These are phyloP conservation scores for Russula emetica DNA, from an alignment of 768 basidiomycete genomes.

Conservation along the genomic window DNA sequence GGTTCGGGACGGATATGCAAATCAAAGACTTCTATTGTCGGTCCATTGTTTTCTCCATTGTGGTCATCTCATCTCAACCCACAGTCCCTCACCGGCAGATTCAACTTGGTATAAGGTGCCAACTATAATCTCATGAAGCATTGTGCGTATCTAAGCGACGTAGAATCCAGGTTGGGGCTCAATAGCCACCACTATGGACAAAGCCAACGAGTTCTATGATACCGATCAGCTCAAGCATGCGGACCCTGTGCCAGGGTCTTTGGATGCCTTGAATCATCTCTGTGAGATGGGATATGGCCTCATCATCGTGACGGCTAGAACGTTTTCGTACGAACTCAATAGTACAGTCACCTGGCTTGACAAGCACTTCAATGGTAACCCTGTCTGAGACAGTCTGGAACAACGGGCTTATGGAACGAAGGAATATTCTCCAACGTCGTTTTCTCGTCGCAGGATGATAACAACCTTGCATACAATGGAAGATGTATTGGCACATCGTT, in stretches of 20 bases:
- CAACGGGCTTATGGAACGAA: background rate
- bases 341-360: constrained; percentile 22
- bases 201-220: constrained; percentile 23
- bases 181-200: constrained; percentile 16
- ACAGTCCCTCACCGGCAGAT: constrained; percentile 6
- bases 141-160: constrained; percentile 3
- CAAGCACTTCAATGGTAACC: constrained; percentile 21
- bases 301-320: constrained; percentile 21
- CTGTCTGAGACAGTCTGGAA: background rate
- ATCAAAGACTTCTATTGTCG: constrained; percentile 24
- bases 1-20: constrained; percentile 21
- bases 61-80: background rate
- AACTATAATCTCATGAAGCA: background rate
- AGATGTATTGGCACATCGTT: constrained; percentile 19
- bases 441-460: constrained; percentile 18
- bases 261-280: constrained; percentile 14
- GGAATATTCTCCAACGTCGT: constrained; percentile 16
- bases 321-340: constrained; percentile 11
- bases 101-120: constrained; percentile 25
- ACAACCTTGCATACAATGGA: background rate
- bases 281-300: constrained; percentile 14
- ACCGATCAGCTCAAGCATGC: constrained; percentile 23
- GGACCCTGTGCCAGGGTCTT: constrained; percentile 16
- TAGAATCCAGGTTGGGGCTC: constrained; percentile 28
- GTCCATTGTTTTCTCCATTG: background rate